Percentiles rank a stretch among this genome's conserved stretches.
Conservation (phyloP, 192 early-diverging fungal species). For the Spinellus fusiger region DNA sequence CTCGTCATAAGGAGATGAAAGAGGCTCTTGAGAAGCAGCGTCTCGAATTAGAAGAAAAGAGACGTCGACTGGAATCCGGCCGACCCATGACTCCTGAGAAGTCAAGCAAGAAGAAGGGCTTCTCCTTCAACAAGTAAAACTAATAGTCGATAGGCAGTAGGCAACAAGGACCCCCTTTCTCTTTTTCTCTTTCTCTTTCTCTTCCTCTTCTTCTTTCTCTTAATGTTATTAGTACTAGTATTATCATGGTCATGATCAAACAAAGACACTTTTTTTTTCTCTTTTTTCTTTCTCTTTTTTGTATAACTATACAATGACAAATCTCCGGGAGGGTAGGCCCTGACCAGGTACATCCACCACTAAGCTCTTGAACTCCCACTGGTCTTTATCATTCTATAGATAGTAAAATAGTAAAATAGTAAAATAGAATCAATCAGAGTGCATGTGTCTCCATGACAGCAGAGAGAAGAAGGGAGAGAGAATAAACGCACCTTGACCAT, state of each 20-base stretch:
- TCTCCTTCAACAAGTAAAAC: conserved; percentile 57
- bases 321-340: conserved; percentile 33
- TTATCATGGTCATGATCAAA: conserved; percentile 1
- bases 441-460: too few relatives aligned
- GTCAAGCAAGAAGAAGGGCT: conserved; percentile 59
- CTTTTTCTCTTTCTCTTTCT: background rate
- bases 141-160: too few relatives aligned
- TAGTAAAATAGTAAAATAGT: background rate
- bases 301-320: background rate
- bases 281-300: background rate
- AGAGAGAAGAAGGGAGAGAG: too few relatives aligned
- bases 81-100: conserved; percentile 72
- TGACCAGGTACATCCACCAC: conserved; percentile 51
- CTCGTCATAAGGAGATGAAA: conserved; percentile 98
- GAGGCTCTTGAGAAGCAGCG: conserved; percentile 92
- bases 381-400: conserved; percentile 18
- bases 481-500: conserved; percentile 38
- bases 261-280: background rate
- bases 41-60: conserved; percentile 91
- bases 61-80: conserved; percentile 72
- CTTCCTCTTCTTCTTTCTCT: background rate
- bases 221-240: background rate
- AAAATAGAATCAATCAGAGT: too few relatives aligned
- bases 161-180: background rate
- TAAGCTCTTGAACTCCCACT: conserved; percentile 48